Evolutionary conservation across 352 stramenopile species (phyloP).

Genomic region (Phytophthora pistaciae): DNA sequence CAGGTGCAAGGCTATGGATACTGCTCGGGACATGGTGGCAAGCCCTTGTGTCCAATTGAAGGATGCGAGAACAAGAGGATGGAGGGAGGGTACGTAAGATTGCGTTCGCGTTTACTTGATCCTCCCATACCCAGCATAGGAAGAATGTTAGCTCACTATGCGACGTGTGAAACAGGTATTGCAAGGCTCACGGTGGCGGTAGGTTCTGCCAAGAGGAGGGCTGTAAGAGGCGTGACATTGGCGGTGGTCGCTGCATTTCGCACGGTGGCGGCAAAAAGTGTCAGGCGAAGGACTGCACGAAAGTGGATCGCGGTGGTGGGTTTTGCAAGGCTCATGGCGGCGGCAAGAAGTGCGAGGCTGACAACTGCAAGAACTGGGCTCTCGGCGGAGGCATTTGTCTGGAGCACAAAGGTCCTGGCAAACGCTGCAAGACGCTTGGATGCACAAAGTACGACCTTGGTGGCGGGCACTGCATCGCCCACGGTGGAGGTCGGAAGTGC

Average conservation of each 20-base stretch:
- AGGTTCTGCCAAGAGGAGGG: slow-evolving; percentile 76
- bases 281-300: slow-evolving; percentile 67
- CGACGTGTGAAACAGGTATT: slow-evolving; percentile 54
- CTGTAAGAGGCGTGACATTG: slow-evolving; percentile 89
- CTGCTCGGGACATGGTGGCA: slow-evolving; percentile 85
- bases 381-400: slow-evolving; percentile 80
- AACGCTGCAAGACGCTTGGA: slow-evolving; percentile 81
- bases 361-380: slow-evolving; percentile 84
- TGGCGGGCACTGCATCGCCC: slow-evolving; percentile 86
- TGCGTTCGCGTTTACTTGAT: neutral
- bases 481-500: slow-evolving; percentile 87
- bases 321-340: slow-evolving; percentile 88
- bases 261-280: slow-evolving; percentile 91
- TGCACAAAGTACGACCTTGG: slow-evolving; percentile 87
- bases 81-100: slow-evolving; percentile 54
- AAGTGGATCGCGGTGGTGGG: slow-evolving; percentile 83
- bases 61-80: slow-evolving; percentile 88
- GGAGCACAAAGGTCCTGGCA: slow-evolving; percentile 81
- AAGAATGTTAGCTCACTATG: neutral
- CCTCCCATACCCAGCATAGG: neutral
- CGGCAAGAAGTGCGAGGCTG: slow-evolving; percentile 86
- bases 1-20: slow-evolving; percentile 88
- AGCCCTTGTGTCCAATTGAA: slow-evolving; percentile 76
- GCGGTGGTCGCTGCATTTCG: slow-evolving; percentile 85
- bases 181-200: slow-evolving; percentile 86